Evolutionary conservation across 31 red algal genomes (phyloP).

Genomic region (Bonnemaisonia californica): DNA sequence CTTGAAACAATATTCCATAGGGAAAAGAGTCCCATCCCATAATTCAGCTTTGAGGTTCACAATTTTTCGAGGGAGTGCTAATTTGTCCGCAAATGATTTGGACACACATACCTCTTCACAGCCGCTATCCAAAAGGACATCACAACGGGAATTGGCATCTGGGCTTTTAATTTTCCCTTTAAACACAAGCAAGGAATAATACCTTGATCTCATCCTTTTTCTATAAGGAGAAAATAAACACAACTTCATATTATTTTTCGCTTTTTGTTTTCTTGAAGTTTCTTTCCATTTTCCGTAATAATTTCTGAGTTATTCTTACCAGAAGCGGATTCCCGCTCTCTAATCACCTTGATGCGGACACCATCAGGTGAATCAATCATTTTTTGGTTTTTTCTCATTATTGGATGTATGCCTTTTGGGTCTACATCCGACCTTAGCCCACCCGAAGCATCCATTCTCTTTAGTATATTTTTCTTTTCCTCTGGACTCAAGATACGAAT

Average conservation of each 20-base stretch:
- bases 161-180: slow-evolving; percentile 18
- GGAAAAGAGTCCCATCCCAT: slow-evolving; percentile 48
- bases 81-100: slow-evolving; percentile 25
- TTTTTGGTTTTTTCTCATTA: too few relatives aligned
- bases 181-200: slow-evolving; percentile 9
- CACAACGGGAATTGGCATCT: slow-evolving; percentile 11
- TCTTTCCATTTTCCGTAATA: slow-evolving; percentile 2
- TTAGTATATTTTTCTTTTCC: too few relatives aligned
- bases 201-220: slow-evolving; percentile 18
- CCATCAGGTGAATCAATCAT: too few relatives aligned
- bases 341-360: too few relatives aligned
- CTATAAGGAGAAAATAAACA: slow-evolving; percentile 10
- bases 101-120: too few relatives aligned
- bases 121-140: slow-evolving; percentile 36
- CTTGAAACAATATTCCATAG: slow-evolving; percentile 24
- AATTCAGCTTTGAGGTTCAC: slow-evolving; percentile 32
- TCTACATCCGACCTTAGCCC: too few relatives aligned
- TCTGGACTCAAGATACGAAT: too few relatives aligned
- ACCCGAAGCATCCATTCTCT: too few relatives aligned
- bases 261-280: background rate
- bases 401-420: too few relatives aligned
- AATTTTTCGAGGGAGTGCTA: slow-evolving; percentile 8
- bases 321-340: too few relatives aligned
- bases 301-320: slow-evolving; percentile 4
- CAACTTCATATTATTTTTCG: background rate